Conservation (phyloP, 805 yeast genomes). For the Barnettozyma salicaria region DNA sequence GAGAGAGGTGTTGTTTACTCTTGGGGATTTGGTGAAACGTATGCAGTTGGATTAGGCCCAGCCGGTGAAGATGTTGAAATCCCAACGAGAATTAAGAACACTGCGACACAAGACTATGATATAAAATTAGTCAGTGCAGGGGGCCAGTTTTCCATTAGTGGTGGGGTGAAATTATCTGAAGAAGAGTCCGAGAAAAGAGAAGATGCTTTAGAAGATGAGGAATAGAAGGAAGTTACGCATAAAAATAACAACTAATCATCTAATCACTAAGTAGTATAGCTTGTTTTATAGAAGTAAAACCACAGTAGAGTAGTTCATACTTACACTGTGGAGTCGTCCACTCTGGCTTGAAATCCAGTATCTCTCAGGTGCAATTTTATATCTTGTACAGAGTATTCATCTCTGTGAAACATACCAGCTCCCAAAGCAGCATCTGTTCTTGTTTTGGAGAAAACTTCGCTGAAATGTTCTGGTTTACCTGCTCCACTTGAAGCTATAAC, state of each 20-base stretch:
- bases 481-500: constrained; percentile 99
- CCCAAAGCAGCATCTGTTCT: constrained; percentile 95
- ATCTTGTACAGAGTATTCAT: constrained; percentile 80
- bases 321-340: constrained; percentile 34
- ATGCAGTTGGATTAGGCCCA: constrained; percentile 93
- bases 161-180: constrained; percentile 50
- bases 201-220: constrained; percentile 48
- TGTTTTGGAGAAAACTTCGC: constrained; percentile 77
- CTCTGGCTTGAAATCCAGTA: constrained; percentile 67
- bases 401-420: constrained; percentile 97
- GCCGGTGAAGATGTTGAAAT: constrained; percentile 76
- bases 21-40: constrained; percentile 98
- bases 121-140: constrained; percentile 83
- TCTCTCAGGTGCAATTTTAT: constrained; percentile 65
- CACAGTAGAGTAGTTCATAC: not conserved
- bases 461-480: constrained; percentile 86
- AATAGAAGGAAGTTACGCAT: constrained; percentile 29
- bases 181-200: constrained; percentile 39
- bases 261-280: not conserved
- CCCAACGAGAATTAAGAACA: constrained; percentile 88
- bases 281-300: not conserved
- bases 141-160: constrained; percentile 91
- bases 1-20: constrained; percentile 80
- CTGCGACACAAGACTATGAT: constrained; percentile 81
- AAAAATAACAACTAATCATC: constrained; percentile 23